Evolutionary conservation across 2,329 filamentous ascomycete genomes (phyloP), one percentile per base, ranked within the genome.

Genomic region (Cadophora malorum): DNA sequence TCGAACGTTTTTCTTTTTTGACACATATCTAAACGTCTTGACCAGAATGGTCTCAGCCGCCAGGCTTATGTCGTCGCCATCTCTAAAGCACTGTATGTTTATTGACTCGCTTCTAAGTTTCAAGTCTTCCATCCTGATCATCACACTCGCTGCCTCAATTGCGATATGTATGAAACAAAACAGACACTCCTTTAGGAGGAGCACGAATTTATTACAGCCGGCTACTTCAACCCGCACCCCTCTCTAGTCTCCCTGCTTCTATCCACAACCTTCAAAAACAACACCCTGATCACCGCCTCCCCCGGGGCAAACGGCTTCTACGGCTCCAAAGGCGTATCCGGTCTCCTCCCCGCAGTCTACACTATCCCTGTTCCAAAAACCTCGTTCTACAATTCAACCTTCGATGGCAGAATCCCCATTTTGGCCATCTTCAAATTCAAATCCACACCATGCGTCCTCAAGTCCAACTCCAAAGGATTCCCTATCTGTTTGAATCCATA

Each of bases 221-320:
- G 96, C 63, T 99, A 99, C 81, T 99, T 99, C 83, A 99, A 99
- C 81, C 97, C 97, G 66, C 94, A 94, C 7, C 91, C 94, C 0
- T 89, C 90, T 4, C 87, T 98, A 23, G 94, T 92, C 2, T 87
- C 90, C 49, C 86, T 97, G 0, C 84, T 99, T 0, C 88, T 99
- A 38, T 83, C 85, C 7, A 94, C 93, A 0, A 86, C 89, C 0
- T 91, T 90, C 0, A 80, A 81, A 1, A 84, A 84, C 52, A 96
- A 93, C 69, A 94, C 91, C 0, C 92, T 99, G 25, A 90, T 99
- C 65, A 97, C 96, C 0, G 96, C 96, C 1, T 94, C 93, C 0
- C 96, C 95, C 0, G 90, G 93, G 80, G 96, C 96, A 0, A 99
- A 99, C 79, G 96, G 96, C 7, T 99, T 99, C 80, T 99, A 93